Evolutionary conservation across 2,329 filamentous ascomycete genomes (phyloP).

Genomic region (Laburnicola sp.): DNA sequence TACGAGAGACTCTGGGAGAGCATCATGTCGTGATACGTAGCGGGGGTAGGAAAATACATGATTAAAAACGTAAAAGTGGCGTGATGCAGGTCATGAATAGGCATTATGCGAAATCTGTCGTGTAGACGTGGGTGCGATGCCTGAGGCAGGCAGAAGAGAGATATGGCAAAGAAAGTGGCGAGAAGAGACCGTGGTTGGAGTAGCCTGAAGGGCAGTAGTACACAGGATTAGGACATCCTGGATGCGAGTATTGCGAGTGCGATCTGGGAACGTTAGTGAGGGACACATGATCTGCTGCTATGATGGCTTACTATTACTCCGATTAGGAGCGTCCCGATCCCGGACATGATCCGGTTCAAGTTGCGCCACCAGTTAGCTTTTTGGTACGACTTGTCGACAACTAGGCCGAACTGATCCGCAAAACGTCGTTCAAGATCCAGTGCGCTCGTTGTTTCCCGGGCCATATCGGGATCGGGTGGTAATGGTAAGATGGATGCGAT

Average conservation of each 20-base stretch:
- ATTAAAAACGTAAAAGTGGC: slow-evolving; percentile 35
- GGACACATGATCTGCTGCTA: not conserved
- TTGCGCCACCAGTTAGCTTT: slow-evolving; percentile 68
- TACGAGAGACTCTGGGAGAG: slow-evolving; percentile 26
- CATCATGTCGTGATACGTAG: slow-evolving; percentile 24
- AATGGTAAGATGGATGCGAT: slow-evolving; percentile 74
- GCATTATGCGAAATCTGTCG: slow-evolving; percentile 19
- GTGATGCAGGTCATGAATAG: slow-evolving; percentile 22
- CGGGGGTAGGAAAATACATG: slow-evolving; percentile 22
- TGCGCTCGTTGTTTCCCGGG: slow-evolving; percentile 52
- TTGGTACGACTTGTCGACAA: slow-evolving; percentile 56
- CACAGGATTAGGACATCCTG: slow-evolving; percentile 31
- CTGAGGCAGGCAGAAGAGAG: slow-evolving; percentile 1
- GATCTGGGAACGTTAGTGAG: slow-evolving; percentile 30
- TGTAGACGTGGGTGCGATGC: slow-evolving; percentile 5
- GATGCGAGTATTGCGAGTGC: slow-evolving; percentile 44
- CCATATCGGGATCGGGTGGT: slow-evolving; percentile 59
- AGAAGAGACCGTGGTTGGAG: not conserved
- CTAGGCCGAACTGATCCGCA: slow-evolving; percentile 48
- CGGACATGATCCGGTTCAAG: slow-evolving; percentile 64
- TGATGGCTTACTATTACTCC: slow-evolving; percentile 55
- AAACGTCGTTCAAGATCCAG: slow-evolving; percentile 50
- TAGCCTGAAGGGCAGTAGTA: not conserved
- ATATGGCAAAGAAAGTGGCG: slow-evolving; percentile 1
- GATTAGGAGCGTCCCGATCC: slow-evolving; percentile 59